These are phyloP conservation scores for Amanita rimosa DNA, from an alignment of 768 basidiomycete genomes.

Conservation along the genomic window DNA sequence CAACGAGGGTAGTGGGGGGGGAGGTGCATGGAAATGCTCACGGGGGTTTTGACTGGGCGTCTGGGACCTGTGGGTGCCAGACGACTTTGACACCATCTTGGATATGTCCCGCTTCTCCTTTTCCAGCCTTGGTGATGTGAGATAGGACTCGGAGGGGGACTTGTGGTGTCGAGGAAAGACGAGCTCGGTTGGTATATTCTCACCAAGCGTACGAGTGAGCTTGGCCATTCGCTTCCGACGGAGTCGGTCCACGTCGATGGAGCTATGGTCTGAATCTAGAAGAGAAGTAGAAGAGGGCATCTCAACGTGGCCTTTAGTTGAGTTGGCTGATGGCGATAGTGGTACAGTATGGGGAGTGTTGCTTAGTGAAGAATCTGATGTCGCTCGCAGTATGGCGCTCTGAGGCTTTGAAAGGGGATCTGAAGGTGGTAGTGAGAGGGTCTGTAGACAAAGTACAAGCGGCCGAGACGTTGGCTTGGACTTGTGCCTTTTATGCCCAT, in stretches of 20 bases:
- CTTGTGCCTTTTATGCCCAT: neutral
- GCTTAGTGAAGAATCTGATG: neutral
- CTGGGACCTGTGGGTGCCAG: neutral
- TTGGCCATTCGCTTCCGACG: constrained; percentile 33
- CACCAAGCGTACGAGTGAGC: constrained; percentile 39
- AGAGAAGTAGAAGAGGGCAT: neutral
- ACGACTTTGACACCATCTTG: neutral
- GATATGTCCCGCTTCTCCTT: neutral
- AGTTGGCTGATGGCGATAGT: neutral
- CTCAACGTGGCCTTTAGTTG: neutral
- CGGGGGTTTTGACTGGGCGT: neutral
- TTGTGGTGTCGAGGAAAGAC: constrained; percentile 16
- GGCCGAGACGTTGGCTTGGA: neutral
- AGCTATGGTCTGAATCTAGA: neutral
- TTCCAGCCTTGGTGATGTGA: neutral
- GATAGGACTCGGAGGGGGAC: neutral
- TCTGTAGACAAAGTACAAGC: neutral
- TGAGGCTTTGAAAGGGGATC: neutral
- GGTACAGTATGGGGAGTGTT: neutral
- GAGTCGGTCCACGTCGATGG: neutral
- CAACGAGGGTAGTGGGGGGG: neutral
- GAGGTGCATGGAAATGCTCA: neutral
- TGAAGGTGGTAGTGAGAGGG: neutral
- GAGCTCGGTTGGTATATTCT: constrained; percentile 38
- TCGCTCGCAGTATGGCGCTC: neutral